Base-by-base conservation (phyloP, 164 flowering plant species). In the Buxus sempervirens region DNA sequence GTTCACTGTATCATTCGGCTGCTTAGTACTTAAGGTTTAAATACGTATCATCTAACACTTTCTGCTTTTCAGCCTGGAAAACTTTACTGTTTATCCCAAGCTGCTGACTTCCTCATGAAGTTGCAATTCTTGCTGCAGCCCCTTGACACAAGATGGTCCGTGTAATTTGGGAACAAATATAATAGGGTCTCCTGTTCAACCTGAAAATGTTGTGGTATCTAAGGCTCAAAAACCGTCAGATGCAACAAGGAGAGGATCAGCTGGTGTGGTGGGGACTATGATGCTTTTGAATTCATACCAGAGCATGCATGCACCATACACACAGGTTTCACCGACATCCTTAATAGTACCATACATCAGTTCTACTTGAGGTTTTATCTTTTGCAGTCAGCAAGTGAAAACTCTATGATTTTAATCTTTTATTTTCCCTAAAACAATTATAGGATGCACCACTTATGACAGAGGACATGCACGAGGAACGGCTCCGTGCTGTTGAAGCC, bases 391-490 rank as follows among this genome's bases (percentile, higher is more conserved):
- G 22, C 19, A 48, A 38, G 49, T 45, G 38, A 38, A 56, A 57
- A 56, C 18, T 21, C 48, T 48, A 5, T 27, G 41, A 1, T 20
- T 60, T 48, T 62, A 21, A 53, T 59, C 10, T 26, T 53, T 25
- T 22, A 49, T 0, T 20, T n/a, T 22, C 57, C 49, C 26, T 41
- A 9, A n/a, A 64, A 72, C 36, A 32, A 58, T 77, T 69, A 32
- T 73, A 96, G 99, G 93, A 93, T 68, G 79, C 96, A 25, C 98
- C 98, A 63, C 81, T 88, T 51, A 96, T 96, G 99, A 96, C 99
- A 49, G 99, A 96, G 80, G 99, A 96, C 78, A 96, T 96, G 98
- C 98, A 96, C 79, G 98, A 96, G 82, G 99, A 96, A 67, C 82
- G 98, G 65, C 84, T 96, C 5, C 90, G 73, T 49, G 95, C 96